Conservation (phyloP, 208 protist species). For the Leishmania turanica region DNA sequence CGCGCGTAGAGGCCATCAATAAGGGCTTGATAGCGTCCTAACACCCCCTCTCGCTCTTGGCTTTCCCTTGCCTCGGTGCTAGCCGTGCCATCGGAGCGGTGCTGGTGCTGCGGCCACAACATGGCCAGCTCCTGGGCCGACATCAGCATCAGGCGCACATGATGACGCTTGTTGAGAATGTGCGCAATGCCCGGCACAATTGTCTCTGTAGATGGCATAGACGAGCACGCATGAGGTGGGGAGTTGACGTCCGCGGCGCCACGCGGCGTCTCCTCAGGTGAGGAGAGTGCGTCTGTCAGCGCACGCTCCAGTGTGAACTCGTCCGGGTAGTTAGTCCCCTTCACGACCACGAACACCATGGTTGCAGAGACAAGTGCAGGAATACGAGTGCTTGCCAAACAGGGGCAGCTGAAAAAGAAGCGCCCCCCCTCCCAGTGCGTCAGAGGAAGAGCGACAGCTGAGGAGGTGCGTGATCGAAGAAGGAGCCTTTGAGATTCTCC, state of each 20-base stretch:
- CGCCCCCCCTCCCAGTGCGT: not conserved
- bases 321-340: conserved; percentile 81
- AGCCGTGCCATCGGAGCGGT: not conserved
- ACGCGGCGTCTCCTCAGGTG: not conserved
- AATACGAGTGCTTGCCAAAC: not conserved
- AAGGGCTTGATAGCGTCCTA: conserved; percentile 23
- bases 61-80: not conserved
- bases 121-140: conserved; percentile 64
- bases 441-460: not conserved
- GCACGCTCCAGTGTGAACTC: conserved; percentile 67
- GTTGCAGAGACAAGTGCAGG: not conserved
- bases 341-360: conserved; percentile 83
- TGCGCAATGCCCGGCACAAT: conserved; percentile 46
- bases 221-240: not conserved
- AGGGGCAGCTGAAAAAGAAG: not conserved
- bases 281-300: conserved; percentile 27
- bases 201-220: not conserved
- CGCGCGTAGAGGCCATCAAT: conserved; percentile 36
- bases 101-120: conserved; percentile 7
- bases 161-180: conserved; percentile 74
- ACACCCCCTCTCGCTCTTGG: not conserved
- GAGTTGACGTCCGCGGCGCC: not conserved
- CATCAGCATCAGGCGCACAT: conserved; percentile 65
- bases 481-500: not conserved
- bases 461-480: not conserved